A percentile compares a stretch with the other conserved stretches of the same genome.
phyloP scores from a whole-genome alignment of 345 rosid species.

The Adansonia digitata region DNA sequence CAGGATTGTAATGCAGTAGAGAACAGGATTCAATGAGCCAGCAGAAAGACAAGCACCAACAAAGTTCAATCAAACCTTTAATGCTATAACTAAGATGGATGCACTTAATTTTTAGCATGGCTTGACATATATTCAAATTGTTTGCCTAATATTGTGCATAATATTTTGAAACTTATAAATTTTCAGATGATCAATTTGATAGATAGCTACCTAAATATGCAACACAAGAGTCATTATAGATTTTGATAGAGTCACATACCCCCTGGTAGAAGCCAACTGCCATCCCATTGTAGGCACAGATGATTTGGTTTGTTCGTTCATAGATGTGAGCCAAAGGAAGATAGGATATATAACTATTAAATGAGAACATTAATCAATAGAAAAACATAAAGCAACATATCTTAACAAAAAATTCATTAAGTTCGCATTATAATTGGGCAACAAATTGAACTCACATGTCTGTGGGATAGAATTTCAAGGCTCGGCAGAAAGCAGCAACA shows the following conservation, averaged over 20 bases:
- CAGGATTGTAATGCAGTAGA: neutral
- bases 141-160: neutral
- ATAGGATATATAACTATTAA: slow-evolving; percentile 72
- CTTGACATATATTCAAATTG: neutral
- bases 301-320: slow-evolving; percentile 69
- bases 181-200: neutral
- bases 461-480: slow-evolving; percentile 36
- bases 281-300: slow-evolving; percentile 48
- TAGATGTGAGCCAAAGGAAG: slow-evolving; percentile 95
- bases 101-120: neutral
- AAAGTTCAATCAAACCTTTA: neutral
- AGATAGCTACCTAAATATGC: neutral
- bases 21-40: neutral
- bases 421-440: neutral
- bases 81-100: neutral
- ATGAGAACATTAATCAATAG: slow-evolving; percentile 4
- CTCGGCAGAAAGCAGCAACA: slow-evolving; percentile 57
- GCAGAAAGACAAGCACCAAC: neutral
- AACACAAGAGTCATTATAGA: neutral
- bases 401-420: neutral
- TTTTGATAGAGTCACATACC: slow-evolving; percentile 41
- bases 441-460: slow-evolving; percentile 60
- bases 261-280: slow-evolving; percentile 90
- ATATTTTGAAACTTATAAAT: neutral
- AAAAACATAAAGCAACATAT: slow-evolving; percentile 2